phyloP scores from a whole-genome alignment of 306 rosid genomes.

The Hippophae rhamnoides region DNA sequence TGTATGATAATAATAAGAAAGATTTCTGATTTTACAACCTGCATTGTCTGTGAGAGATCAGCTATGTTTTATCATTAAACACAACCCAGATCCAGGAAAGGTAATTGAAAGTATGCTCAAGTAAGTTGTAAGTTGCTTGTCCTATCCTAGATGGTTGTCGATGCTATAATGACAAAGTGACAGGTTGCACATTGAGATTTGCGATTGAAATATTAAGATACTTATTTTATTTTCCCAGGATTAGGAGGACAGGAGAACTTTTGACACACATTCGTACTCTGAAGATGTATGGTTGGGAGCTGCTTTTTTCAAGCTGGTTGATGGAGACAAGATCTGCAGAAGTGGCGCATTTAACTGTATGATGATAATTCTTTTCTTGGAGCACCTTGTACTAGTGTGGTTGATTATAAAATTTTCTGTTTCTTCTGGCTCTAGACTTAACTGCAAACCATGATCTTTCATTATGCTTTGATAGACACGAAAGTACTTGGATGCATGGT shows the following conservation, averaged over 20 bases:
- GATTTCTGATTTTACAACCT: too few species aligned
- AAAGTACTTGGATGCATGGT: constrained; percentile 97
- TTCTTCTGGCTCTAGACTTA: constrained; percentile 10
- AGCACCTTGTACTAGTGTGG: constrained; percentile 10
- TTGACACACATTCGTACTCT: constrained; percentile 76
- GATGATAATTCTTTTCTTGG: constrained; percentile 18
- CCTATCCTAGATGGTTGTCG: too few species aligned
- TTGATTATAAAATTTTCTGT: constrained; percentile 8
- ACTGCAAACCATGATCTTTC: constrained; percentile 7
- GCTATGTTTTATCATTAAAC: too few species aligned
- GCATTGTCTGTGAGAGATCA: too few species aligned
- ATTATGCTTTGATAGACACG: constrained; percentile 53
- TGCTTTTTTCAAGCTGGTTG: constrained; percentile 84
- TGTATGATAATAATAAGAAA: too few species aligned
- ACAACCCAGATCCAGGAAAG: too few species aligned
- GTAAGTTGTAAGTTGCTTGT: too few species aligned
- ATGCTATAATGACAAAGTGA: too few species aligned
- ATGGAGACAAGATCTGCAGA: constrained; percentile 84
- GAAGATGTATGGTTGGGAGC: constrained; percentile 94
- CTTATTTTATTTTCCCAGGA: constrained; percentile 31
- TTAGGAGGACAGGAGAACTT: constrained; percentile 84
- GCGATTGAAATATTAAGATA: too few species aligned
- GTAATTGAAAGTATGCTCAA: too few species aligned
- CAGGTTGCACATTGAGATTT: too few species aligned
- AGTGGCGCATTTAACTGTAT: constrained; percentile 77